phyloP scores from a whole-genome alignment of 768 basidiomycete species.

The Lanmaoa rubissima region DNA sequence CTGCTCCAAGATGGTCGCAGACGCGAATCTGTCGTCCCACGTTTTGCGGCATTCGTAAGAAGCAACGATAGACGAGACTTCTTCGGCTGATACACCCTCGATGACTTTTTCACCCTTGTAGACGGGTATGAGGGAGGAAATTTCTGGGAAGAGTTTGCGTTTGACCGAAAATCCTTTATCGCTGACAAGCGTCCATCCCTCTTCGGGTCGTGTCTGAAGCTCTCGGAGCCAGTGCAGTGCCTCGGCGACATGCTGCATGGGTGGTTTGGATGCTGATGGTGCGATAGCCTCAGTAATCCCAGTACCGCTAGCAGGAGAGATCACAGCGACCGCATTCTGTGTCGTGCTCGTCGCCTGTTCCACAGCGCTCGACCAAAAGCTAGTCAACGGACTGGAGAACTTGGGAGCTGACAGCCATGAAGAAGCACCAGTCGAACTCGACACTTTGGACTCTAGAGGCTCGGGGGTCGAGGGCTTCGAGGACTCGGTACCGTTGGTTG shows the following conservation, averaged over 20 bases:
- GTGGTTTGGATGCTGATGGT: constrained; percentile 57
- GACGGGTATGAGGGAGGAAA: constrained; percentile 80
- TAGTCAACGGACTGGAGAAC: constrained; percentile 66
- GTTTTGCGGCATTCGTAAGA: constrained; percentile 69
- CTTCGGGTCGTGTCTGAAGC: constrained; percentile 55
- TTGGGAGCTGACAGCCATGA: constrained; percentile 60
- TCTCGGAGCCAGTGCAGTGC: constrained; percentile 79
- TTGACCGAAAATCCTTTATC: constrained; percentile 78
- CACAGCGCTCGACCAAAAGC: constrained; percentile 72
- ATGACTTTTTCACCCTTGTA: constrained; percentile 89
- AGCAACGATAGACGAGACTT: constrained; percentile 71
- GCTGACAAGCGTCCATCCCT: constrained; percentile 74
- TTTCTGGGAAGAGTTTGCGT: constrained; percentile 69
- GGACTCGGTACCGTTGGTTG: constrained; percentile 15
- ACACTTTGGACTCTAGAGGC: constrained; percentile 14
- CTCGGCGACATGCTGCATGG: constrained; percentile 80
- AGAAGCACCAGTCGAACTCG: constrained; percentile 21
- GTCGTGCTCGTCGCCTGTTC: constrained; percentile 73
- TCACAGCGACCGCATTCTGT: constrained; percentile 75
- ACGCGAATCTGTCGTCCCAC: constrained; percentile 88
- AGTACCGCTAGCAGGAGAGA: constrained; percentile 51
- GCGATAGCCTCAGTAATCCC: constrained; percentile 36
- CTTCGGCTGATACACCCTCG: constrained; percentile 91
- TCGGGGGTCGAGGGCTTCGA: constrained; percentile 22
- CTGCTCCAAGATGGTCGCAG: constrained; percentile 64